phyloP scores from a whole-genome alignment of 495 filamentous ascomycete species.

The Podospora tetraspora region DNA sequence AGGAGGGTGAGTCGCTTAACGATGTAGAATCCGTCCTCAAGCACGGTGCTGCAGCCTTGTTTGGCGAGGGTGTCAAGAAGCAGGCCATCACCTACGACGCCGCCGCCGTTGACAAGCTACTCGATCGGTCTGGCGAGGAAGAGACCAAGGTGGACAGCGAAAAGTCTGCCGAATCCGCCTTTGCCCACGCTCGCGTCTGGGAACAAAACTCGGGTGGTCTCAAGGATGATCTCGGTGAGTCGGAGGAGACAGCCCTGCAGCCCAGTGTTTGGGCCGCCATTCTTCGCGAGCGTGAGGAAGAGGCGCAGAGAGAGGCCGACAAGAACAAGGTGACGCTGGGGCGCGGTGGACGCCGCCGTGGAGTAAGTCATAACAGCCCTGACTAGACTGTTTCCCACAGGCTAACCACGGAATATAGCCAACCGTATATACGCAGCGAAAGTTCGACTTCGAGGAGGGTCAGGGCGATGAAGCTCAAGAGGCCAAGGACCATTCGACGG shows the following conservation, averaged over 20 bases:
- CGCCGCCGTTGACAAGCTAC: conserved; percentile 74
- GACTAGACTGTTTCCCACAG: conserved; percentile 17
- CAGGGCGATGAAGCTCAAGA: conserved; percentile 27
- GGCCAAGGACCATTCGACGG: conserved; percentile 21
- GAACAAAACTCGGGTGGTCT: conserved; percentile 64
- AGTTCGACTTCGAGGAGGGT: conserved; percentile 27
- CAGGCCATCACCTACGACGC: conserved; percentile 70
- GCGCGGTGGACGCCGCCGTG: conserved; percentile 66
- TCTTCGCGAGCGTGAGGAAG: conserved; percentile 70
- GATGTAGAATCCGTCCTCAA: conserved; percentile 86
- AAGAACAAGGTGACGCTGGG: conserved; percentile 65
- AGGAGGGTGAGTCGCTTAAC: conserved; percentile 63
- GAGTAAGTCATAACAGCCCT: conserved; percentile 35
- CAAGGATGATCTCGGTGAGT: conserved; percentile 51
- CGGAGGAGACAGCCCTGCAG: conserved; percentile 50
- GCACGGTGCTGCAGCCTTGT: conserved; percentile 81
- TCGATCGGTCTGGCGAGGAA: conserved; percentile 80
- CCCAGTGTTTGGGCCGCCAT: conserved; percentile 84
- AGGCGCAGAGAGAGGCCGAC: conserved; percentile 62
- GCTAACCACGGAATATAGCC: conserved; percentile 18
- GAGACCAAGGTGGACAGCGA: conserved; percentile 54
- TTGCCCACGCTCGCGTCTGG: conserved; percentile 91
- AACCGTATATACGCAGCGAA: conserved; percentile 22
- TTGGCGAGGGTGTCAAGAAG: conserved; percentile 65
- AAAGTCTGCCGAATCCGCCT: conserved; percentile 65